Percentiles rank a stretch among this genome's conserved stretches.
Conservation (phyloP, 768 basidiomycete species). For the Pulveroboletus ravenelii region DNA sequence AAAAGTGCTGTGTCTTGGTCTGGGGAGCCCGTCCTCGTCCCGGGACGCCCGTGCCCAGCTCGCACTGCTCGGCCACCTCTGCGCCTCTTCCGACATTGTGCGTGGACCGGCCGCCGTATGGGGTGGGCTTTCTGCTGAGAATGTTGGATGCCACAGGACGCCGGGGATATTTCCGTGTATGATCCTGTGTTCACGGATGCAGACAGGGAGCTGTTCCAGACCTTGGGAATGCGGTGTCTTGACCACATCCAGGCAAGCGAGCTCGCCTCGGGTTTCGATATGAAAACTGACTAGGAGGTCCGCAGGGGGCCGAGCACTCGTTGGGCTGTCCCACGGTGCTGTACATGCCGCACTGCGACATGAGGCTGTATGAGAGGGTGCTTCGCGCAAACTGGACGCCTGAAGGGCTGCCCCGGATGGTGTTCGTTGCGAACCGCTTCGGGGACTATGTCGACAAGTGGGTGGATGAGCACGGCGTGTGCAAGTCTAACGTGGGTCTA, state of each 20-base stretch:
- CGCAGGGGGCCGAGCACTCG: constrained; percentile 32
- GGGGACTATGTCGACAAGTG: constrained; percentile 66
- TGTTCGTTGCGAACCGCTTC: constrained; percentile 65
- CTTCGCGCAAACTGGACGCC: constrained; percentile 57
- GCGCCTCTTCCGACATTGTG: constrained; percentile 54
- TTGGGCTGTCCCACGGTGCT: constrained; percentile 49
- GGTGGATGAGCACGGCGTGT: constrained; percentile 12
- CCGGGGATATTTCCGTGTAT: constrained; percentile 47
- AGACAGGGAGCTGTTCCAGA: constrained; percentile 48
- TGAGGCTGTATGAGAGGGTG: constrained; percentile 63
- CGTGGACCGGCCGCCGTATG: constrained; percentile 31
- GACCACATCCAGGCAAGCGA: constrained; percentile 50
- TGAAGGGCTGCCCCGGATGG: constrained; percentile 40
- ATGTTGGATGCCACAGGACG: constrained; percentile 37
- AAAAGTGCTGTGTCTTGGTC: constrained; percentile 61
- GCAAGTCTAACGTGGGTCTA: constrained; percentile 6
- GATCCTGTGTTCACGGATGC: constrained; percentile 72
- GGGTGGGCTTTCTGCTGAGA: constrained; percentile 4
- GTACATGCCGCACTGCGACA: constrained; percentile 79
- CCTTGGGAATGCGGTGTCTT: constrained; percentile 32
- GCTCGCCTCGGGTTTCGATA: constrained; percentile 6
- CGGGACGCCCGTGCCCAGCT: constrained; percentile 63
- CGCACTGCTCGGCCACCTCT: constrained; percentile 55
- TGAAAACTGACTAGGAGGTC: constrained; percentile 8
- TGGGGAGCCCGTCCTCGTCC: constrained; percentile 67